A percentile compares a stretch with the other conserved stretches of the same genome.
These are phyloP conservation scores for Erythrophleum ivorense DNA, from an alignment of 331 rosid species.

Conservation along the genomic window DNA sequence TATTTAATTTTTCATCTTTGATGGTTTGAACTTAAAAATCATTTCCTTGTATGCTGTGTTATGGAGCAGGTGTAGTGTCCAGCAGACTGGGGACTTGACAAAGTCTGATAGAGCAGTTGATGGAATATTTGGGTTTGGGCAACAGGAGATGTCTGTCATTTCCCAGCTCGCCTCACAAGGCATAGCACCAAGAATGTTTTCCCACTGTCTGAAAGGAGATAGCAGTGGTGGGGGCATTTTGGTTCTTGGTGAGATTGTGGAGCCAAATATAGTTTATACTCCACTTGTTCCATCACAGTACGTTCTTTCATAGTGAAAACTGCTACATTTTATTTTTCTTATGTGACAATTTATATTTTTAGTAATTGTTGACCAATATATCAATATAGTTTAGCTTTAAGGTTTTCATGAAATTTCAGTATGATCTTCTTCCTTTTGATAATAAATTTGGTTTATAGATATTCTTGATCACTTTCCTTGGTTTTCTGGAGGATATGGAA, in stretches of 20 bases:
- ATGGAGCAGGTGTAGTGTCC: conserved; percentile 84
- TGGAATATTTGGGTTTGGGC: conserved; percentile 97
- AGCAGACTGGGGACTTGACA: conserved; percentile 86
- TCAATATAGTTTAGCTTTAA: not conserved
- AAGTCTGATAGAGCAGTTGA: conserved; percentile 90
- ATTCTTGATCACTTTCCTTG: not conserved
- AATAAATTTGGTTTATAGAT: not conserved
- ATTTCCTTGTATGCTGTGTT: conserved; percentile 38
- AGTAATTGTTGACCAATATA: conserved; percentile 14
- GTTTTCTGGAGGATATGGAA: conserved; percentile 1
- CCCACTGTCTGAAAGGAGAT: conserved; percentile 96
- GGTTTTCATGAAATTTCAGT: not conserved
- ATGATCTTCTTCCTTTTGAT: not conserved
- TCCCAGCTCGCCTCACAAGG: conserved; percentile 92
- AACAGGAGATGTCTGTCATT: conserved; percentile 81
- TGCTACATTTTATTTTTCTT: conserved; percentile 14
- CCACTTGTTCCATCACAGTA: conserved; percentile 95
- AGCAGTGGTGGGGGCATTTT: conserved; percentile 87
- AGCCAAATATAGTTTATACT: conserved; percentile 82
- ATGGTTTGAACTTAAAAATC: conserved; percentile 43
- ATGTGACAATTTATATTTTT: not conserved
- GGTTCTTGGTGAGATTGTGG: conserved; percentile 93
- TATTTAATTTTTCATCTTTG: not conserved
- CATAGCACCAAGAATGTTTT: conserved; percentile 82
- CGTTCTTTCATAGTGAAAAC: conserved; percentile 43